These are phyloP conservation scores for Russula virescens DNA, from an alignment of 768 basidiomycete genomes.

Conservation along the genomic window DNA sequence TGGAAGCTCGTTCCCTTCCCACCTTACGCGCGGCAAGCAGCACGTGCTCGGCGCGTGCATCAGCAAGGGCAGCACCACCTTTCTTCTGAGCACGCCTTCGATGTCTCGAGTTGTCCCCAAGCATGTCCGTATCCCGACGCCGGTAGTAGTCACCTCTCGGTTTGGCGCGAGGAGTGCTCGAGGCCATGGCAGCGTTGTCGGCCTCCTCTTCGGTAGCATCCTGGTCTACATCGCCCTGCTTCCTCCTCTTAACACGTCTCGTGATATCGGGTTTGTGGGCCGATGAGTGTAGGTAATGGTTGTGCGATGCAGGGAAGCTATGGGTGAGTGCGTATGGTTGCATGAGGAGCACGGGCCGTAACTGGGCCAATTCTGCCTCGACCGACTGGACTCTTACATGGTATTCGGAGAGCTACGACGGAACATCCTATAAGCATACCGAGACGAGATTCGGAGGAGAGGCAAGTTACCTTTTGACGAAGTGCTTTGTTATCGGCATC, in stretches of 20 bases:
- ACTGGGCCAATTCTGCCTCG: constrained; percentile 57
- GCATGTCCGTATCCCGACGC: constrained; percentile 19
- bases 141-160: constrained; percentile 25
- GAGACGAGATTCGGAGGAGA: neutral
- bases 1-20: constrained; percentile 51
- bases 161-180: constrained; percentile 25
- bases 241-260: constrained; percentile 20
- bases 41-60: constrained; percentile 67
- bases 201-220: constrained; percentile 24
- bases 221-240: constrained; percentile 30
- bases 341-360: constrained; percentile 66
- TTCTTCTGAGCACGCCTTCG: constrained; percentile 28
- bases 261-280: neutral
- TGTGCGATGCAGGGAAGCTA: constrained; percentile 25
- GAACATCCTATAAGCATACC: constrained; percentile 8
- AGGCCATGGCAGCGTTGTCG: constrained; percentile 26
- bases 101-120: constrained; percentile 25
- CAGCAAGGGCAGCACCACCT: constrained; percentile 39
- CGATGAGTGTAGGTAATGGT: constrained; percentile 25
- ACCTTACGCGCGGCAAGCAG: constrained; percentile 66
- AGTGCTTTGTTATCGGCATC: constrained; percentile 59
- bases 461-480: constrained; percentile 48
- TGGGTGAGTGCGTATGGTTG: constrained; percentile 39
- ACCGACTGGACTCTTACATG: constrained; percentile 49
- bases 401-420: constrained; percentile 49